These are phyloP conservation scores for Botrytis medusae DNA, from an alignment of 2,329 filamentous ascomycete species.

Conservation along the genomic window DNA sequence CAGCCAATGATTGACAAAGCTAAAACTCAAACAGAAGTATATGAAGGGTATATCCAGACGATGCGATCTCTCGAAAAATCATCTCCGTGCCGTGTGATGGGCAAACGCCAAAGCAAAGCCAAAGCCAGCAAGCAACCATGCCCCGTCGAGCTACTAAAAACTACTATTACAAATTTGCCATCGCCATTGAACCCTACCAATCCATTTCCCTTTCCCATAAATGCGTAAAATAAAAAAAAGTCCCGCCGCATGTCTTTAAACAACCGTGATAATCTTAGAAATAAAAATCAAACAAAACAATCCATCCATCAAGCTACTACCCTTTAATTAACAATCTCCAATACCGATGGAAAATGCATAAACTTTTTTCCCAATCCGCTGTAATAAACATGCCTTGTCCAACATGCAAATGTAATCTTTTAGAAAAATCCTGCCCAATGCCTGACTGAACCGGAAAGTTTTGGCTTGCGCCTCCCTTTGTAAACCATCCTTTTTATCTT, in stretches of 20 bases:
- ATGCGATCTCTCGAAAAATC: slow-evolving; percentile 11
- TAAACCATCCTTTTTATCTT: slow-evolving; percentile 25
- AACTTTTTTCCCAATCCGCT: slow-evolving; percentile 22
- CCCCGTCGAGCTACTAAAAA: slow-evolving; percentile 18
- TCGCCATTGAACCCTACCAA: slow-evolving; percentile 5
- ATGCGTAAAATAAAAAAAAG: slow-evolving; percentile 3
- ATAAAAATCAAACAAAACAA: slow-evolving; percentile 6
- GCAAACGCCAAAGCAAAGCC: slow-evolving; percentile 17
- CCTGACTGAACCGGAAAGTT: slow-evolving; percentile 24
- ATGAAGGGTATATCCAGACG: slow-evolving; percentile 23
- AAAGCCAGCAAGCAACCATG: slow-evolving; percentile 7
- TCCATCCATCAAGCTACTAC: neutral
- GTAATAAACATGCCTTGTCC: slow-evolving; percentile 6
- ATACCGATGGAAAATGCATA: slow-evolving; percentile 13
- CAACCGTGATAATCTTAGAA: slow-evolving; percentile 10
- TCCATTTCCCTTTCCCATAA: slow-evolving; percentile 13
- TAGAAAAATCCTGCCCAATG: slow-evolving; percentile 21
- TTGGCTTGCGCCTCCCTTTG: slow-evolving; percentile 21
- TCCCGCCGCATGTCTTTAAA: slow-evolving; percentile 7
- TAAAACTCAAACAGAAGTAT: slow-evolving; percentile 7
- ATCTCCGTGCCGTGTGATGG: slow-evolving; percentile 8
- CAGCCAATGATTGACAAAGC: neutral
- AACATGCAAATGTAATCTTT: slow-evolving; percentile 22
- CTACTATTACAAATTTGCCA: slow-evolving; percentile 23
- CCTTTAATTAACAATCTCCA: slow-evolving; percentile 20